Conservation (phyloP, 2,329 filamentous ascomycete species). For the Pseudogymnoascus pannorum region DNA sequence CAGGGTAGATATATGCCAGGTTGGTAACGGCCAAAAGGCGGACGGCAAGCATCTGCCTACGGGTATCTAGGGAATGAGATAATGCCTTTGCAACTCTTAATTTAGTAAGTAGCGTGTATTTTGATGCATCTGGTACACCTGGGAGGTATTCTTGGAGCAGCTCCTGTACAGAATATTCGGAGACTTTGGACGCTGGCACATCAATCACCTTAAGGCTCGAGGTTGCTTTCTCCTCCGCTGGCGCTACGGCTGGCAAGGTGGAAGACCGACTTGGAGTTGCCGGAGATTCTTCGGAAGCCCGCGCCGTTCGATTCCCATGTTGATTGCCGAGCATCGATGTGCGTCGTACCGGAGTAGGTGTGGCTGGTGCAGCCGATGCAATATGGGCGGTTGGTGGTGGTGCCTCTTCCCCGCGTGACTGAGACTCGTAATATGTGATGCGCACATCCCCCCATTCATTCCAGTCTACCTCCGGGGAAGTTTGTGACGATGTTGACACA, state of each 20-base stretch:
- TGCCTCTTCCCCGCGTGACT: slow-evolving; percentile 17
- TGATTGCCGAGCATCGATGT: slow-evolving; percentile 27
- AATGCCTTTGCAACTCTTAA: slow-evolving; percentile 79
- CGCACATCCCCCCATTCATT: slow-evolving; percentile 74
- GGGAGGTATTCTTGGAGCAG: slow-evolving; percentile 48
- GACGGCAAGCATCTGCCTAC: slow-evolving; percentile 70
- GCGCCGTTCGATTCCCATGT: slow-evolving; percentile 23
- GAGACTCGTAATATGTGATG: slow-evolving; percentile 62
- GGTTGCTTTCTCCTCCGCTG: slow-evolving; percentile 21
- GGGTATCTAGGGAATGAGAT: slow-evolving; percentile 53
- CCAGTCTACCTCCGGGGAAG: slow-evolving; percentile 44
- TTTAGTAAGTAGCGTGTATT: slow-evolving; percentile 80
- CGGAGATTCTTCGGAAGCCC: slow-evolving; percentile 31
- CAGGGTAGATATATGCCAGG: slow-evolving; percentile 79
- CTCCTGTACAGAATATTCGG: slow-evolving; percentile 46
- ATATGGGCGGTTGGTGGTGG: slow-evolving; percentile 27
- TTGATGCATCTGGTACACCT: slow-evolving; percentile 63
- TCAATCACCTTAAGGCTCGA: slow-evolving; percentile 27
- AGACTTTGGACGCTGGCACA: slow-evolving; percentile 49
- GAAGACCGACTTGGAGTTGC: slow-evolving; percentile 22
- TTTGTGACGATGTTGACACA: slow-evolving; percentile 9
- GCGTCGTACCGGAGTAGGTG: slow-evolving; percentile 29
- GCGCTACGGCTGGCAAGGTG: slow-evolving; percentile 11
- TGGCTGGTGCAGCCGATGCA: slow-evolving; percentile 21
- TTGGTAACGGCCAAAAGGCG: slow-evolving; percentile 85